phyloP scores from a whole-genome alignment of 1,284 basidiomycete genomes.

The Meira miltonrushii region DNA sequence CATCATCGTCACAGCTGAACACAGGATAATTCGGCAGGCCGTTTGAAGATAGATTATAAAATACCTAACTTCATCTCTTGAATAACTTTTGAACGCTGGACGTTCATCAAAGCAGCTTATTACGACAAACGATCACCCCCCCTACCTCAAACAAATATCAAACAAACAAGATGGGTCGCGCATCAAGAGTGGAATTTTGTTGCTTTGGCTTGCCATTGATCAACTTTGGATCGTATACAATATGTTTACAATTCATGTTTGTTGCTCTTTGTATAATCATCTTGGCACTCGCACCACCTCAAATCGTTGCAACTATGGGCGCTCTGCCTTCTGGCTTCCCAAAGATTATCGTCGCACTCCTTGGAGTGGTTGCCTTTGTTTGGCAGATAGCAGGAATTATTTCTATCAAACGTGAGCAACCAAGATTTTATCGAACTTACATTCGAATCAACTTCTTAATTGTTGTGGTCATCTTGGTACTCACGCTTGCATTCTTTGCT shows the following conservation, averaged over 20 bases:
- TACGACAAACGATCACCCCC: too few species aligned
- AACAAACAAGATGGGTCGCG: too few species aligned
- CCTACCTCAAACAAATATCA: too few species aligned
- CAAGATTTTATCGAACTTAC: conserved; percentile 41
- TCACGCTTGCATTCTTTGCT: conserved; percentile 38
- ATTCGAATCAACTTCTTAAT: conserved; percentile 44
- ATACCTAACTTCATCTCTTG: too few species aligned
- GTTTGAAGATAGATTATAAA: too few species aligned
- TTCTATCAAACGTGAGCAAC: conserved; percentile 30
- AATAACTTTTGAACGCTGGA: too few species aligned
- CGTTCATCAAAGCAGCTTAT: too few species aligned
- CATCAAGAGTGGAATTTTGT: conserved; percentile 37
- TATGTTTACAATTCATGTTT: conserved; percentile 39
- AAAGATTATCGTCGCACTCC: conserved; percentile 38
- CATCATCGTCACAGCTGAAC: too few species aligned
- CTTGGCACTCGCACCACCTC: conserved; percentile 39
- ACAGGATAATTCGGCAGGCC: too few species aligned
- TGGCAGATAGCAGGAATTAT: conserved; percentile 47
- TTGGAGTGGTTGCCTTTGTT: conserved; percentile 36
- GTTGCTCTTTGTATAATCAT: conserved; percentile 39
- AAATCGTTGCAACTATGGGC: conserved; percentile 42
- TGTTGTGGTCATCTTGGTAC: conserved; percentile 31
- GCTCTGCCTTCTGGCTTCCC: conserved; percentile 36
- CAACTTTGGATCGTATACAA: conserved; percentile 46
- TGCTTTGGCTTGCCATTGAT: conserved; percentile 48